phyloP scores from a whole-genome alignment of 495 filamentous ascomycete genomes.

The Articulospora tetracladia region DNA sequence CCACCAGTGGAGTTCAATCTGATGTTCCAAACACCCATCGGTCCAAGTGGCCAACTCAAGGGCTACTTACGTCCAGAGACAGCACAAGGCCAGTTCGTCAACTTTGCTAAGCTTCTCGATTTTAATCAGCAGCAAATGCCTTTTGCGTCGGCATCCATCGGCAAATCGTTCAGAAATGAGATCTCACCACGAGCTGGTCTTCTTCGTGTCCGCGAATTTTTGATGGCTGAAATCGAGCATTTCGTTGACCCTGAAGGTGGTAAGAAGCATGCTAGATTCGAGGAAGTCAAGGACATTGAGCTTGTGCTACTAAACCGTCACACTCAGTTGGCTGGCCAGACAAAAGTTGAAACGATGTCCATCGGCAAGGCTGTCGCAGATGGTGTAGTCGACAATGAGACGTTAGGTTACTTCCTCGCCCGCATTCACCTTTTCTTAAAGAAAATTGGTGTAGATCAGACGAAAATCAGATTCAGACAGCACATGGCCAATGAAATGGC shows the following conservation, averaged over 20 bases:
- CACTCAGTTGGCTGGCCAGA: constrained; percentile 58
- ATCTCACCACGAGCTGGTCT: constrained; percentile 71
- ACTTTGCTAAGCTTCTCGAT: constrained; percentile 73
- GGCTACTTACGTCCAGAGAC: constrained; percentile 72
- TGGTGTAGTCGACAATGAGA: constrained; percentile 64
- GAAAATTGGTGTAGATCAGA: constrained; percentile 56
- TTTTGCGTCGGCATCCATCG: constrained; percentile 74
- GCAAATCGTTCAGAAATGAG: constrained; percentile 77
- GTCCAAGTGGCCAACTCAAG: constrained; percentile 53
- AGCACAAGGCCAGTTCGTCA: constrained; percentile 73
- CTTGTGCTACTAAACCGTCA: constrained; percentile 55
- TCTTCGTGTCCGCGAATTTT: constrained; percentile 74
- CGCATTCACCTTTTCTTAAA: constrained; percentile 60
- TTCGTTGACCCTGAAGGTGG: constrained; percentile 69
- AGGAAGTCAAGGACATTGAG: constrained; percentile 61
- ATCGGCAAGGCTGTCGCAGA: constrained; percentile 58
- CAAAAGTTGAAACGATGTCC: constrained; percentile 44
- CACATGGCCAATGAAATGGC: constrained; percentile 75
- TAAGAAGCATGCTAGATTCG: constrained; percentile 70
- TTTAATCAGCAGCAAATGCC: constrained; percentile 72
- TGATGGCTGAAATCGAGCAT: constrained; percentile 83
- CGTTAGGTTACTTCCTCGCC: constrained; percentile 65
- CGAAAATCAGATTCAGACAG: constrained; percentile 63
- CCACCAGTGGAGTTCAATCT: constrained; percentile 72
- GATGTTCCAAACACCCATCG: constrained; percentile 75